phyloP scores from a whole-genome alignment of 75 land plant species.

The Sequoiadendron giganteum region DNA sequence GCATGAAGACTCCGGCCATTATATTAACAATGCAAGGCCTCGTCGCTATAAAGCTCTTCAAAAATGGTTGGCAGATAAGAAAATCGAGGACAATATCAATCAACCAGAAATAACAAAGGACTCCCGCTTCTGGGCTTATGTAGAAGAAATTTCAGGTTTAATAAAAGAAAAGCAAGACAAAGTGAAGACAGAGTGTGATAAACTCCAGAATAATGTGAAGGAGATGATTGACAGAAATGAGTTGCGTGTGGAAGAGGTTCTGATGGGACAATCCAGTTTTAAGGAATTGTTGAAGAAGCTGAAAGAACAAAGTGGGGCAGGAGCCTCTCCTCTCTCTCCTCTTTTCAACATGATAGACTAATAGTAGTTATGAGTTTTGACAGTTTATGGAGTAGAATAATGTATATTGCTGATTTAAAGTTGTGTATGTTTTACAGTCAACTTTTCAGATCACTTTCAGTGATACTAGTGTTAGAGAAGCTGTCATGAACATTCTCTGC shows the following conservation, averaged over 20 bases:
- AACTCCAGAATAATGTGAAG: not conserved
- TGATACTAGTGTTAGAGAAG: too few relatives aligned
- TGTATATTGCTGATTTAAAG: too few relatives aligned
- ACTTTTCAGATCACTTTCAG: too few relatives aligned
- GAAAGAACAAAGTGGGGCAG: not conserved
- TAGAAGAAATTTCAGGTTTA: not conserved
- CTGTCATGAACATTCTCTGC: too few relatives aligned
- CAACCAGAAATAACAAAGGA: not conserved
- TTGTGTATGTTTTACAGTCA: too few relatives aligned
- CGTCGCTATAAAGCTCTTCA: not conserved
- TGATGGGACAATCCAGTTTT: not conserved
- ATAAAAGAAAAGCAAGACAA: not conserved
- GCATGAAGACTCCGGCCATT: slow-evolving; percentile 31
- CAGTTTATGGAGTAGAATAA: too few relatives aligned
- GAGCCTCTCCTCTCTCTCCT: not conserved
- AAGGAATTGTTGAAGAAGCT: not conserved
- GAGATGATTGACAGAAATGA: not conserved
- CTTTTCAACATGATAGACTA: too few relatives aligned
- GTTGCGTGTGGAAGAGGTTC: not conserved
- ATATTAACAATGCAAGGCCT: not conserved
- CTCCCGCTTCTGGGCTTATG: too few relatives aligned
- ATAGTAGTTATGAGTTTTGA: too few relatives aligned
- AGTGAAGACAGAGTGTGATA: not conserved
- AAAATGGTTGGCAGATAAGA: not conserved
- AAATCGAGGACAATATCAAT: not conserved